A percentile compares a stretch with the other conserved stretches of the same genome.
Conservation (phyloP, 305 asterid species). For the Fraxinus dipetala region DNA sequence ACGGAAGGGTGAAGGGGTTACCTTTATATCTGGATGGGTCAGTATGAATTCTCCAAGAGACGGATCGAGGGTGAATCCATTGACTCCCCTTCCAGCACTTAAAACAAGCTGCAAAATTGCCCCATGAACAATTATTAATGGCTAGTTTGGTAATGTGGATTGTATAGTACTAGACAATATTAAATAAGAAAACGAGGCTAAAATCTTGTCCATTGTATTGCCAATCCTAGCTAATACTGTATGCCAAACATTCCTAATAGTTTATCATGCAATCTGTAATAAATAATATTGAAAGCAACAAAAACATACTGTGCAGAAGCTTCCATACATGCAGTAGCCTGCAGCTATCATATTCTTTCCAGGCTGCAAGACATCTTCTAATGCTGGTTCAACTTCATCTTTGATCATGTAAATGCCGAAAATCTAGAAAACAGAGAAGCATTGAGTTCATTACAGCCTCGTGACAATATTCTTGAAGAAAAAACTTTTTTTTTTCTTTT, state of each 20-base stretch:
- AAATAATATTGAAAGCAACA: background rate
- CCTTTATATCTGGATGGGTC: constrained; percentile 93
- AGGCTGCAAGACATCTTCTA: constrained; percentile 87
- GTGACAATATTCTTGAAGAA: background rate
- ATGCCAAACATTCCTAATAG: background rate
- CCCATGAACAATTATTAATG: background rate
- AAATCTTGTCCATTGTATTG: background rate
- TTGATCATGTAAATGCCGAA: constrained; percentile 74
- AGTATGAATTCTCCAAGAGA: constrained; percentile 95
- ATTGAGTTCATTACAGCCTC: background rate
- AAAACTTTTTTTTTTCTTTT: background rate
- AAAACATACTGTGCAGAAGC: constrained; percentile 84
- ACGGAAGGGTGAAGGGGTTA: constrained; percentile 19
- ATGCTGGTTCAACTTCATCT: constrained; percentile 57
- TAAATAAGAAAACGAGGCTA: background rate
- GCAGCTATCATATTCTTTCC: constrained; percentile 94
- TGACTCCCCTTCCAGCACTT: constrained; percentile 86
- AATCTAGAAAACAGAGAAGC: constrained; percentile 49
- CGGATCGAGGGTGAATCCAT: constrained; percentile 97
- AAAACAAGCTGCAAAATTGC: constrained; percentile 58
- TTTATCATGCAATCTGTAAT: constrained; percentile 5
- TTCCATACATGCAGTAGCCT: constrained; percentile 97
- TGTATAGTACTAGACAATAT: background rate
- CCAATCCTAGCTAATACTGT: background rate
- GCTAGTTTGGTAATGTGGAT: background rate